Conservation (phyloP, 2,329 filamentous ascomycete genomes). For the Trichoderma brevicompactum region DNA sequence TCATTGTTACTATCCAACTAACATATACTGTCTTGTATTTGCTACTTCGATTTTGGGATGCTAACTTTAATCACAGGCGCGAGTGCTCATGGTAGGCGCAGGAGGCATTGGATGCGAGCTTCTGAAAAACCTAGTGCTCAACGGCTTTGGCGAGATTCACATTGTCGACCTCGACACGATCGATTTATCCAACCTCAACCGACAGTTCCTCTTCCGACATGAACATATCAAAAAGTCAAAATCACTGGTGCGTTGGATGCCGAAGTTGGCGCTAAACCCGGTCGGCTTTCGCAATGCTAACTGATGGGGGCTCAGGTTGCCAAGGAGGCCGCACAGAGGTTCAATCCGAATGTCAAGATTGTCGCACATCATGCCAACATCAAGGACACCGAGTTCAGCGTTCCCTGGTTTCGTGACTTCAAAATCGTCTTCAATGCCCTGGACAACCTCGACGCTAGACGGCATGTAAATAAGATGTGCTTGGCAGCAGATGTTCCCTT, state of each 20-base stretch:
- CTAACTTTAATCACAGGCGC: conserved; percentile 59
- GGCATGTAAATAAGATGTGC: conserved; percentile 98
- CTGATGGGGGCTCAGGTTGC: conserved; percentile 65
- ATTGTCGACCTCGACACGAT: conserved; percentile 98
- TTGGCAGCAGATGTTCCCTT: conserved; percentile 86
- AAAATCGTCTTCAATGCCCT: conserved; percentile 92
- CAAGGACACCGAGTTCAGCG: conserved; percentile 83
- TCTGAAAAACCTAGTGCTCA: conserved; percentile 92
- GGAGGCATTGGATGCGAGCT: conserved; percentile 98
- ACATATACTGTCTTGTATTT: background rate
- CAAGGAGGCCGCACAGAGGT: conserved; percentile 85
- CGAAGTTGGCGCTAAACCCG: background rate
- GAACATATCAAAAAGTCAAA: conserved; percentile 99
- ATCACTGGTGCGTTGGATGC: conserved; percentile 68
- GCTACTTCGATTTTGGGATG: background rate
- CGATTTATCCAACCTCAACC: conserved; percentile 95
- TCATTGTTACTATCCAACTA: background rate
- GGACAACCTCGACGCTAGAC: conserved; percentile 90
- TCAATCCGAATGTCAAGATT: conserved; percentile 87
- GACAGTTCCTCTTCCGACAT: conserved; percentile 94
- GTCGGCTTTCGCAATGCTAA: conserved; percentile 14
- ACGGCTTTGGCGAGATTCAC: conserved; percentile 89
- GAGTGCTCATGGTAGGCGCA: conserved; percentile 91
- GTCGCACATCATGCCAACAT: conserved; percentile 93
- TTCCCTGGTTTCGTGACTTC: conserved; percentile 86